Base-by-base conservation (phyloP, 768 basidiomycete species). In the Suillus americanus region DNA sequence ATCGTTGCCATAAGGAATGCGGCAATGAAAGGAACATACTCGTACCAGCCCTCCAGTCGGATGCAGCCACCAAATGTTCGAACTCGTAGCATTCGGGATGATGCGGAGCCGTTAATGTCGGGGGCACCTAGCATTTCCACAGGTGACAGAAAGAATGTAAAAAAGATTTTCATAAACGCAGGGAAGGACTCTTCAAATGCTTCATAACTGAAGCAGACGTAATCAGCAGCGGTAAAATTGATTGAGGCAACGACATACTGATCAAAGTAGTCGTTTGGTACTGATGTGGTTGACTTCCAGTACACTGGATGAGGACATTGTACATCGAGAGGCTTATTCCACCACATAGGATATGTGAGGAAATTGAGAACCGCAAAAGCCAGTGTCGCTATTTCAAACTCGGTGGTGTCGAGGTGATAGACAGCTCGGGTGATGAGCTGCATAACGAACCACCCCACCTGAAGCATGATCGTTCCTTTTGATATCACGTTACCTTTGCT, bases 271-370 rank as follows among this genome's bases (percentile, higher is more conserved):
- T 14, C 10, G 33, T n/a, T 7, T n/a, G 12, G 33, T n/a, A 23
- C 12, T n/a, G 54, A 55, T 13, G n/a, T 10, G 3, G 33, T 35
- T 13, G n/a, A 55, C 12, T 25, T 46, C 43, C 33, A 60, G 28
- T 65, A 18, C 16, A 59, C 48, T 9, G 40, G 37, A 8, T 59
- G 3, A 8, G 69, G 73, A 8, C 64, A 66, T 14, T 64, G 64
- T 0, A 80, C 74, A 61, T 77, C 74, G 13, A 75, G 70, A 3
- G 80, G 81, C 67, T 82, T 82, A 35, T 73, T 38, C 79, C 77
- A 80, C 80, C 81, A 81, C 1, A 77, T 55, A 1, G 60, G 40
- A 64, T 78, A 80, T 14, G 70, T 74, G 12, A 72, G 63, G 14
- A 72, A 65, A 37, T 74, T 79, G 33, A 80, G 65, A 4, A 71